phyloP scores from a whole-genome alignment of 1,284 basidiomycete species.

The Pulchroboletus neoregius region DNA sequence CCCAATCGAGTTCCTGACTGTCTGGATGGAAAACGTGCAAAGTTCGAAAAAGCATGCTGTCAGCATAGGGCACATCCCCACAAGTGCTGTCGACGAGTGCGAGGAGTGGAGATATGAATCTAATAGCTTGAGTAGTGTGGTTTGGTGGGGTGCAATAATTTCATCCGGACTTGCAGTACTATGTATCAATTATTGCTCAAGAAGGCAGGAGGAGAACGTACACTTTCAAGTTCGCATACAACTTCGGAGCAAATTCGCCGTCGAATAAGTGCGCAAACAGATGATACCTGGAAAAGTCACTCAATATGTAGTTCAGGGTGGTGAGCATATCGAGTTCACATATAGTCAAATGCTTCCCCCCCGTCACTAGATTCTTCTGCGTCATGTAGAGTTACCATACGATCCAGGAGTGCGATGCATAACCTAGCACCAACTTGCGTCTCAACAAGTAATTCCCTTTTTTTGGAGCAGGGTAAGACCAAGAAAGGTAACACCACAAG shows the following conservation, averaged over 20 bases:
- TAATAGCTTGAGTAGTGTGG: conserved; percentile 77
- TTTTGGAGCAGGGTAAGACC: conserved; percentile 35
- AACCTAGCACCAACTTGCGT: conserved; percentile 56
- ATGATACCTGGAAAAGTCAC: conserved; percentile 42
- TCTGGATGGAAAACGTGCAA: conserved; percentile 47
- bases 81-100: conserved; percentile 31
- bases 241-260: conserved; percentile 45
- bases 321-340: conserved; percentile 41
- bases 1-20: conserved; percentile 49
- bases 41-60: conserved; percentile 51
- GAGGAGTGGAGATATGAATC: conserved; percentile 72
- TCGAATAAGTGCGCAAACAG: conserved; percentile 54
- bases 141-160: conserved; percentile 79
- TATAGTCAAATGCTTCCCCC: conserved; percentile 68
- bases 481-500: neutral
- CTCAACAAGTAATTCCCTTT: conserved; percentile 43
- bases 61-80: conserved; percentile 49
- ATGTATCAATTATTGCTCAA: conserved; percentile 10
- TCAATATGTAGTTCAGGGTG: conserved; percentile 5
- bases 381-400: conserved; percentile 63
- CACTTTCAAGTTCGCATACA: conserved; percentile 52
- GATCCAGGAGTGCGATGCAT: conserved; percentile 59
- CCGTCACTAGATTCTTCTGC: conserved; percentile 56
- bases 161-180: conserved; percentile 53
- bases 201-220: conserved; percentile 30